Conservation (phyloP, 257 asterid species). For the Nicotiana sylvestris region DNA sequence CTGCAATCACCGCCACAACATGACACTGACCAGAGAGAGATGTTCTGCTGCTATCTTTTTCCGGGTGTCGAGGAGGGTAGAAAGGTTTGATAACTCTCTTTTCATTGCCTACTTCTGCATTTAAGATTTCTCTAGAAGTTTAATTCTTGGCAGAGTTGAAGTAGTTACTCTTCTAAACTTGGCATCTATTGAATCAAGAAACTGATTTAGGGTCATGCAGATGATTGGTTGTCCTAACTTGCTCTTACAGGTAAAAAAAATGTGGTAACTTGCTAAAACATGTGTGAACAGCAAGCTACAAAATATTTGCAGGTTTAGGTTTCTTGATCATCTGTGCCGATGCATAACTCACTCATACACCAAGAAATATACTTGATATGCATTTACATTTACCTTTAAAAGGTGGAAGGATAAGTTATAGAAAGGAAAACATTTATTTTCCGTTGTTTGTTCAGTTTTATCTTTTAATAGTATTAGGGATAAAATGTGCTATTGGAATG, state of each 20-base stretch:
- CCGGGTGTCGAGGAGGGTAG: slow-evolving; percentile 52
- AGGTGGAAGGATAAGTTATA: background rate
- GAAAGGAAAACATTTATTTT: background rate
- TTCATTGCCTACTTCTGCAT: background rate
- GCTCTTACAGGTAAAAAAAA: too few species aligned
- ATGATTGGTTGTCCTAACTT: too few species aligned
- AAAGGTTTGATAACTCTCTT: slow-evolving; percentile 38
- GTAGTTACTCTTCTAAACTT: background rate
- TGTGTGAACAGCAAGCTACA: too few species aligned
- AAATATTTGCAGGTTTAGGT: too few species aligned
- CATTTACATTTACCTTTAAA: background rate
- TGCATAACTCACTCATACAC: background rate
- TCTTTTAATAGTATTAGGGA: too few species aligned
- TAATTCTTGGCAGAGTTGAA: background rate
- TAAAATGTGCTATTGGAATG: background rate
- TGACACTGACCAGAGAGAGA: slow-evolving; percentile 67
- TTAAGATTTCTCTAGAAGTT: background rate
- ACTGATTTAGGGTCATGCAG: too few species aligned
- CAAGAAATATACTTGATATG: background rate
- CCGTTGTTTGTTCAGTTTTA: background rate
- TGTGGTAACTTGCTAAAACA: too few species aligned
- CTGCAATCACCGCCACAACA: slow-evolving; percentile 56
- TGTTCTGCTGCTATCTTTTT: slow-evolving; percentile 74
- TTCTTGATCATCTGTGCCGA: too few species aligned
- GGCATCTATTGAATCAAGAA: background rate